A percentile compares a stretch with the other conserved stretches of the same genome.
Conservation (phyloP, 352 stramenopile species). For the Aphanomyces cochlioides region DNA sequence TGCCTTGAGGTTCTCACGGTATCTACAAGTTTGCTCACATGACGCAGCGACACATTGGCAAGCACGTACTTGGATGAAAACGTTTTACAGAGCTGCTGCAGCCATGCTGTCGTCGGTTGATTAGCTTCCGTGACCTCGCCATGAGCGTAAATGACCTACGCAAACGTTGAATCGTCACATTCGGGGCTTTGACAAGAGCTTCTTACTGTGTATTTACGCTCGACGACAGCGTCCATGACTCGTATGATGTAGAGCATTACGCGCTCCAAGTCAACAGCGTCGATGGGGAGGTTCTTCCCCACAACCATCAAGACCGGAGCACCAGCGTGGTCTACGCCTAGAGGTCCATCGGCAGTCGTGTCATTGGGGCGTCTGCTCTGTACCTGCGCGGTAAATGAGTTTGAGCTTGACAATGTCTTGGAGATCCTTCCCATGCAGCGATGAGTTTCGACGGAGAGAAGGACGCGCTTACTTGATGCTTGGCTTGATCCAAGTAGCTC, state of each 20-base stretch:
- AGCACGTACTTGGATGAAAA: conserved; percentile 52
- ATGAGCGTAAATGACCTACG: conserved; percentile 55
- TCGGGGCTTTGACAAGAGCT: neutral
- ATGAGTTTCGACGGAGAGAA: too few species aligned
- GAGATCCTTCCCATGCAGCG: conserved; percentile 38
- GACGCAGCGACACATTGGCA: neutral
- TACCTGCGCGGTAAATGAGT: conserved; percentile 57
- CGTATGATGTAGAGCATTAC: conserved; percentile 70
- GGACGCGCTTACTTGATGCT: conserved; percentile 34
- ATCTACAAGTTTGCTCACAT: conserved; percentile 31
- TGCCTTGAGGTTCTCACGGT: conserved; percentile 57
- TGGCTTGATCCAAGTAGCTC: conserved; percentile 43
- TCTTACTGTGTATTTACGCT: conserved; percentile 52
- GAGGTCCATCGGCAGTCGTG: too few species aligned
- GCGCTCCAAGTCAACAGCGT: conserved; percentile 55
- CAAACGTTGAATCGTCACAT: neutral
- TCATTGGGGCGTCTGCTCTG: neutral
- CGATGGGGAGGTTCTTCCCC: conserved; percentile 45
- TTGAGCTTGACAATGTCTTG: conserved; percentile 46
- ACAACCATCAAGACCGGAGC: conserved; percentile 69
- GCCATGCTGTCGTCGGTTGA: conserved; percentile 56
- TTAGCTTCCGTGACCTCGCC: conserved; percentile 44
- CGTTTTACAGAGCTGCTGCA: conserved; percentile 61
- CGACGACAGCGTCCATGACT: conserved; percentile 55
- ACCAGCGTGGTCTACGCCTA: conserved; percentile 60